phyloP scores from a whole-genome alignment of 441 rosid genomes.

The Corymbia calophylla region DNA sequence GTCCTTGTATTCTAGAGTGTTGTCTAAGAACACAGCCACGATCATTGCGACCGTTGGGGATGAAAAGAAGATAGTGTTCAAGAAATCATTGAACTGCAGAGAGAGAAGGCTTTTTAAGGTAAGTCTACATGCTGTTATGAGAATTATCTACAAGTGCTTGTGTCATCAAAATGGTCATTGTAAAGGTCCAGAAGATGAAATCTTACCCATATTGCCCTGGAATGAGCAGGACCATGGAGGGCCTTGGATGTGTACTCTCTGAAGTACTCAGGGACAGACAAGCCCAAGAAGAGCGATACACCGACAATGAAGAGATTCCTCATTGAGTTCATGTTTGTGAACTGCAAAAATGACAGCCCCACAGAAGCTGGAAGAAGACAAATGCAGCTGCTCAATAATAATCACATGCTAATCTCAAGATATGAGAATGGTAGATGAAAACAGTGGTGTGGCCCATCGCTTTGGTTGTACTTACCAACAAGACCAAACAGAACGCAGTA shows the following conservation, averaged over 20 bases:
- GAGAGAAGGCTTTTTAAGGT: background rate
- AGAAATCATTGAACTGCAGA: slow-evolving; percentile 91
- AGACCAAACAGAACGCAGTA: slow-evolving; percentile 92
- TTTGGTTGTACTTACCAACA: slow-evolving; percentile 51
- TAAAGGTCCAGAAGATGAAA: background rate
- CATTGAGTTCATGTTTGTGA: slow-evolving; percentile 99
- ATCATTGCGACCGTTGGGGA: slow-evolving; percentile 89
- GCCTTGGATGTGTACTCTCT: slow-evolving; percentile 80
- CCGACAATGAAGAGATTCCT: slow-evolving; percentile 91
- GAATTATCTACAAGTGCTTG: background rate
- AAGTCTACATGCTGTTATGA: background rate
- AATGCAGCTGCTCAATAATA: background rate
- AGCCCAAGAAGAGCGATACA: slow-evolving; percentile 83
- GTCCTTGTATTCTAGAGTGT: slow-evolving; percentile 89
- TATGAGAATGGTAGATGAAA: background rate
- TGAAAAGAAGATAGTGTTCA: slow-evolving; percentile 92
- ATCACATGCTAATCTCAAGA: slow-evolving; percentile 4
- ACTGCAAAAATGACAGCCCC: slow-evolving; percentile 95
- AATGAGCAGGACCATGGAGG: slow-evolving; percentile 90
- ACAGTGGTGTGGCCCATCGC: background rate
- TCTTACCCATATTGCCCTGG: slow-evolving; percentile 84
- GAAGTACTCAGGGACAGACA: slow-evolving; percentile 89
- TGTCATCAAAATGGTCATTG: background rate
- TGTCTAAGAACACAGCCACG: slow-evolving; percentile 81
- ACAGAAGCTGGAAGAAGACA: slow-evolving; percentile 61